Percentiles rank a stretch among this genome's conserved stretches.
Conservation (phyloP, 441 rosid species). For the Erysimum cheiri region DNA sequence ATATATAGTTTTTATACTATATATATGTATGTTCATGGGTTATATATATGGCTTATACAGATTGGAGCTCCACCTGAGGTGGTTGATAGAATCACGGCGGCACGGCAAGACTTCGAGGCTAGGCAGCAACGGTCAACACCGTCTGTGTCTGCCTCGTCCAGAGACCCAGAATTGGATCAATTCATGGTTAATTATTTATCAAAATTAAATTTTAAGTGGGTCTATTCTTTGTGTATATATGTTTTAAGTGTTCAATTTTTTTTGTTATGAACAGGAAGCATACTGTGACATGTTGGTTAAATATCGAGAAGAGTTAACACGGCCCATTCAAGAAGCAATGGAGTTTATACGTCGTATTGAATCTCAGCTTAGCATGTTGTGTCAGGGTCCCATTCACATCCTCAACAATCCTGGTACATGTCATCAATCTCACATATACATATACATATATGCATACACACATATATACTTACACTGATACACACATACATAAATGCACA, state of each 20-base stretch:
- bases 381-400: conserved; percentile 74
- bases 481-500: background rate
- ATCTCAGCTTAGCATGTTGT: conserved; percentile 81
- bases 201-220: background rate
- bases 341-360: conserved; percentile 97
- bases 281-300: conserved; percentile 93
- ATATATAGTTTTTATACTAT: conserved; percentile 47
- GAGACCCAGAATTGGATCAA: conserved; percentile 97
- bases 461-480: background rate
- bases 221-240: background rate
- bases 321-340: conserved; percentile 97
- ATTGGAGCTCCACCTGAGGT: conserved; percentile 97
- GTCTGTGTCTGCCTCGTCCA: conserved; percentile 47
- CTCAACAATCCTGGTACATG: conserved; percentile 70
- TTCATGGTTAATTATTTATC: conserved; percentile 70
- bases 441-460: background rate
- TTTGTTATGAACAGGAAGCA: conserved; percentile 69
- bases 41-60: conserved; percentile 46
- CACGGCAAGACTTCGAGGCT: conserved; percentile 76
- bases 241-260: background rate
- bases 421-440: background rate
- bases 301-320: conserved; percentile 85
- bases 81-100: conserved; percentile 67
- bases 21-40: conserved; percentile 15
- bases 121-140: conserved; percentile 63